Base-by-base conservation (phyloP, 257 asterid genomes). In the Paulownia fortunei region DNA sequence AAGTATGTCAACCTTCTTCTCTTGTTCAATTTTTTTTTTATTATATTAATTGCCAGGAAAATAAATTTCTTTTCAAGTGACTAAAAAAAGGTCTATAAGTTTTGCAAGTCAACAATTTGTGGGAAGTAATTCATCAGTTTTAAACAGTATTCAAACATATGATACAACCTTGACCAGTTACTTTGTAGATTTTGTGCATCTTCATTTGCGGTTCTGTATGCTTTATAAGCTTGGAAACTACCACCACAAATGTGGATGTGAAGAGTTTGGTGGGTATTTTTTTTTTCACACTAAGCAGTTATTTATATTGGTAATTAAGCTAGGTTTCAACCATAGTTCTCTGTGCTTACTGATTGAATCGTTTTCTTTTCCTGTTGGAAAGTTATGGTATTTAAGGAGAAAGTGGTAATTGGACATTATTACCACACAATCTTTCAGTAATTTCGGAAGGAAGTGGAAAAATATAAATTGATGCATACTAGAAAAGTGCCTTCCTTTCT, bases 1-100 rank as follows among this genome's bases (percentile, higher is more conserved):
- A 95, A 93, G 98, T 95, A 90, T 3, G 90, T 84, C 70, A 34
- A 51, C 34, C 23, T 3, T 56, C 68, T 63, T 58, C 78, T 75
- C 39, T 52, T 73, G 34, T 77, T 76, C 55, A 46, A 2, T 4
- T 30, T 30, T 62, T 58, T 63, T 74, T 30, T 30, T 30, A 30
- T 30, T 30, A 30, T 30, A 30, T 1, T 30, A 1, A 30, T 30
- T 30, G 36, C 36, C 36, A 30, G 36, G 2, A 30, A 30, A 30
- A 1, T 4, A 30, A 30, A 30, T 30, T 30, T 30, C 36, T 30
- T 1, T 2, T 30, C 6, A 51, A 51, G 24, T n/a, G 8, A 51
- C 58, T n/a, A 4, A 23, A 51, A 51, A 51, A 51, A 8, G 58
- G 23, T 0, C 4, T 4, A 51, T 51, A 51, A n/a, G 19, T 51